Evolutionary conservation across 768 basidiomycete genomes (phyloP).

Genomic region (Trametes sanguinea): DNA sequence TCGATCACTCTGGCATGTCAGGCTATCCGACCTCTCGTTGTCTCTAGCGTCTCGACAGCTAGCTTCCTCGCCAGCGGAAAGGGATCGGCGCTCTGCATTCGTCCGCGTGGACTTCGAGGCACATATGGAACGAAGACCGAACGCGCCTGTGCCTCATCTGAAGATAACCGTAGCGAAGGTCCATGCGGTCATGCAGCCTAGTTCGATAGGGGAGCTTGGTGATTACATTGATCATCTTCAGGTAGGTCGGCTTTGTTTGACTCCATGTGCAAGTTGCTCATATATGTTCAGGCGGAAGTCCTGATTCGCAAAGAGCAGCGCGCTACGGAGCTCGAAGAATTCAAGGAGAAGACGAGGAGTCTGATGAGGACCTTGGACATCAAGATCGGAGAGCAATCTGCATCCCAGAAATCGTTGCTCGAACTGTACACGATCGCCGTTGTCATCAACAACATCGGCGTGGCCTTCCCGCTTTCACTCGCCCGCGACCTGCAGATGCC

Average conservation of each 20-base stretch:
- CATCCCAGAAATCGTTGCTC: slow-evolving; percentile 50
- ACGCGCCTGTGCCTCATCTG: slow-evolving; percentile 34
- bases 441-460: slow-evolving; percentile 69
- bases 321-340: slow-evolving; percentile 73
- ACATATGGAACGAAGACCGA: slow-evolving; percentile 22
- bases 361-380: slow-evolving; percentile 78
- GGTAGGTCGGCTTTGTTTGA: slow-evolving; percentile 40
- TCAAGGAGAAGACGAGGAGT: slow-evolving; percentile 77
- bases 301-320: slow-evolving; percentile 73
- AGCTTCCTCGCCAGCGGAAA: slow-evolving; percentile 47
- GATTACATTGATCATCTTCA: slow-evolving; percentile 88
- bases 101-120: slow-evolving; percentile 74
- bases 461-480: slow-evolving; percentile 83
- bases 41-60: slow-evolving; percentile 70
- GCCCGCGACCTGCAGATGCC: slow-evolving; percentile 58
- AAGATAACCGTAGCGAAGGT: slow-evolving; percentile 68
- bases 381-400: slow-evolving; percentile 44
- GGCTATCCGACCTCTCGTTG: slow-evolving; percentile 74
- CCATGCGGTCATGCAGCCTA: slow-evolving; percentile 93
- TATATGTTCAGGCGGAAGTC: slow-evolving; percentile 61
- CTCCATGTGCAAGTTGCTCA: slow-evolving; percentile 24
- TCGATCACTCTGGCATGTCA: slow-evolving; percentile 64
- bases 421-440: slow-evolving; percentile 56
- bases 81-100: slow-evolving; percentile 75
- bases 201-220: slow-evolving; percentile 86